Evolutionary conservation across 768 basidiomycete genomes (phyloP).

Genomic region (Rhizopogon salebrosus): DNA sequence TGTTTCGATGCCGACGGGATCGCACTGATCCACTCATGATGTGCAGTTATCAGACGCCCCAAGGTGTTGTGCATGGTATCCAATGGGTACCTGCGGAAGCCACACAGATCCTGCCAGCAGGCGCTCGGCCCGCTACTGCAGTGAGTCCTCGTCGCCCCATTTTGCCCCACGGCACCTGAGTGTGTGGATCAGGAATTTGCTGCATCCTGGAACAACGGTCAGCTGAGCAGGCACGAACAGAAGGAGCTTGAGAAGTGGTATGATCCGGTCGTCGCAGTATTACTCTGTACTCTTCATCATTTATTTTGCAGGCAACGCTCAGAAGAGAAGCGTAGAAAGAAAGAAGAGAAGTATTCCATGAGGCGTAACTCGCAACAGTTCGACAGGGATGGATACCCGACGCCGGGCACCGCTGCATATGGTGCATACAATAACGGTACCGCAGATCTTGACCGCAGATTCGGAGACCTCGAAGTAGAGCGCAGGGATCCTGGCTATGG

Average conservation of each 20-base stretch:
- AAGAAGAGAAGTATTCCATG: constrained; percentile 40
- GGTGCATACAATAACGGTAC: constrained; percentile 16
- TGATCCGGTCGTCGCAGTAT: constrained; percentile 1
- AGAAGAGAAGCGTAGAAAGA: constrained; percentile 48
- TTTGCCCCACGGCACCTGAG: not conserved
- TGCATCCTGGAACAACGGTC: constrained; percentile 48
- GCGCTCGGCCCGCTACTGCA: constrained; percentile 53
- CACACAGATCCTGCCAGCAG: constrained; percentile 52
- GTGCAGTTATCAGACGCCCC: constrained; percentile 64
- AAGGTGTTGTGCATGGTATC: constrained; percentile 61
- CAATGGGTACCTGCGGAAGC: constrained; percentile 68
- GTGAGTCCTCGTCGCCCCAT: constrained; percentile 29
- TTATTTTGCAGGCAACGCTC: constrained; percentile 36
- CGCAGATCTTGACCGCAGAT: constrained; percentile 35
- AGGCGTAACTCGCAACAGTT: constrained; percentile 34
- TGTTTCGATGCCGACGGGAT: not conserved
- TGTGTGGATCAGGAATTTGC: constrained; percentile 45
- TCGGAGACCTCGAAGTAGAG: constrained; percentile 28
- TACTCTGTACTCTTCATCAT: not conserved
- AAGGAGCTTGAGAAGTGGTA: constrained; percentile 45
- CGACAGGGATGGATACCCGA: constrained; percentile 27
- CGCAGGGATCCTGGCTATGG: constrained; percentile 25
- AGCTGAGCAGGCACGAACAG: constrained; percentile 35
- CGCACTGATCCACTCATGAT: constrained; percentile 17
- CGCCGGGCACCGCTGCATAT: constrained; percentile 17